These are phyloP conservation scores for Chrysanthemum lavandulifolium DNA, from an alignment of 129 eudicot genomes.

Conservation along the genomic window DNA sequence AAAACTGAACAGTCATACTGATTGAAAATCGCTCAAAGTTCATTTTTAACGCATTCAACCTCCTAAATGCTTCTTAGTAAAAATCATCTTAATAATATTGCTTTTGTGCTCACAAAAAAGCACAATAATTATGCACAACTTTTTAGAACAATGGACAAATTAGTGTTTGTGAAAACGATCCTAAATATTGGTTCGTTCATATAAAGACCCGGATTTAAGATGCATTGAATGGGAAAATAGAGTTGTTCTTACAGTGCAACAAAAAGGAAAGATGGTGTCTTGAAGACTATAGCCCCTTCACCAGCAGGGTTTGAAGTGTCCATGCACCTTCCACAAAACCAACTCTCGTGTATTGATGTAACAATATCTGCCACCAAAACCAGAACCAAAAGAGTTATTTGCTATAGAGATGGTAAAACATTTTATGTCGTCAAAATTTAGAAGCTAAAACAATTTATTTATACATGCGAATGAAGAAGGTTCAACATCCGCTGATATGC, in stretches of 20 bases:
- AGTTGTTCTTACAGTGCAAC: constrained; percentile 66
- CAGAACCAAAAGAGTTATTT: constrained; percentile 15
- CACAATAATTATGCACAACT: no score
- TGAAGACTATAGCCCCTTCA: constrained; percentile 92
- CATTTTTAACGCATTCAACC: not conserved
- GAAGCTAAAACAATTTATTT: not conserved
- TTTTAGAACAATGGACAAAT: no score
- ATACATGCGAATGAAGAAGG: not conserved
- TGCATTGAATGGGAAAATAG: not conserved
- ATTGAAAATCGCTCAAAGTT: not conserved
- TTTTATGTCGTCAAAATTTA: constrained; percentile 7
- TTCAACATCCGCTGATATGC: not conserved
- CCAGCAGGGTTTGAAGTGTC: constrained; percentile 76
- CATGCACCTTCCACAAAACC: constrained; percentile 89
- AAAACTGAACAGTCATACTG: not conserved
- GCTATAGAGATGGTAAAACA: not conserved
- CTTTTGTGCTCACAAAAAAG: no score
- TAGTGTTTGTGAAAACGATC: no score
- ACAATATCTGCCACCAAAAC: constrained; percentile 65
- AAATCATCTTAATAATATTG: no score
- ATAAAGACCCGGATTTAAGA: not conserved
- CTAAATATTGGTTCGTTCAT: no score
- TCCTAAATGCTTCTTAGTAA: no score
- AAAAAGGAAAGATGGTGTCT: constrained; percentile 79
- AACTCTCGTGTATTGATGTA: constrained; percentile 89